Conservation (phyloP, 352 stramenopile genomes). For the Globisporangium rhizosaccharum region DNA sequence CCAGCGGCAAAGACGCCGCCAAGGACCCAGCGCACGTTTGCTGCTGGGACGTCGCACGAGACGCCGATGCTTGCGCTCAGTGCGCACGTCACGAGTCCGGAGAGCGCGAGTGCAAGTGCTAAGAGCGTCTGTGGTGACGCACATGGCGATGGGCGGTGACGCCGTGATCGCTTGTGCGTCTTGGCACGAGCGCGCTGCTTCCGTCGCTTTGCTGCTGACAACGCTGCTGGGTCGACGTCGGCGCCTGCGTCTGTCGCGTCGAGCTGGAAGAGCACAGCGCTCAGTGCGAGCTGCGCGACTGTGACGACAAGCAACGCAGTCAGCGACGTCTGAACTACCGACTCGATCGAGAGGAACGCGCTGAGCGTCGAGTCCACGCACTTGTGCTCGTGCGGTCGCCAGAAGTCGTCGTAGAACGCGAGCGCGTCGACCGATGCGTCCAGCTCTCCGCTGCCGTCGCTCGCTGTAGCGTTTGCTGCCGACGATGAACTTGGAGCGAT, state of each 20-base stretch:
- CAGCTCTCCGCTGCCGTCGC: background rate
- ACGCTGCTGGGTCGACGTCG: background rate
- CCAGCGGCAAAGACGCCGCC: constrained; percentile 4
- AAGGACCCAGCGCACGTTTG: constrained; percentile 4
- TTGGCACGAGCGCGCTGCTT: background rate
- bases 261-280: constrained; percentile 3
- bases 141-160: background rate
- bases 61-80: constrained; percentile 20
- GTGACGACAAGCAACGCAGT: constrained; percentile 5
- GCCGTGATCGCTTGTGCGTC: background rate
- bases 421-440: constrained; percentile 14
- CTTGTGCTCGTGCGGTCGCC: constrained; percentile 2
- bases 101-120: constrained; percentile 2
- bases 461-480: background rate
- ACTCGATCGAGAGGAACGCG: constrained; percentile 3
- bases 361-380: constrained; percentile 10
- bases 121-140: constrained; percentile 1
- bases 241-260: background rate
- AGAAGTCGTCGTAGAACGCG: constrained; percentile 33
- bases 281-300: constrained; percentile 7
- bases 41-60: constrained; percentile 15
- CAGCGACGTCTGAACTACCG: background rate
- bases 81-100: constrained; percentile 12
- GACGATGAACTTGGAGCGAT: background rate
- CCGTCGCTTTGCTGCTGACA: background rate